Evolutionary conservation across 225 moss, liverwort and hornwort species (phyloP).

Genomic region (Lunularia cruciata): DNA sequence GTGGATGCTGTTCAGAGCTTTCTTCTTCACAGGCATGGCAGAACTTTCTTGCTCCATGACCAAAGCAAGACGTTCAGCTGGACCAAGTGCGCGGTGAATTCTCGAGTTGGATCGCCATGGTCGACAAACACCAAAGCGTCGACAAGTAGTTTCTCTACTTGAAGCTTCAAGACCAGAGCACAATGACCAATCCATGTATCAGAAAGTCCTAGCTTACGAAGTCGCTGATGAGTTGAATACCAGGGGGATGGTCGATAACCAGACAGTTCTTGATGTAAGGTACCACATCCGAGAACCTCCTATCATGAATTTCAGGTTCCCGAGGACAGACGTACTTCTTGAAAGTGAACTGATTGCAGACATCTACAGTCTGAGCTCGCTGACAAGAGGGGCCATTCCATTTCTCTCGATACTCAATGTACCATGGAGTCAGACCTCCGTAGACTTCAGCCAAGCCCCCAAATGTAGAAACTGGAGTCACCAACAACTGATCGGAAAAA

Average conservation of each 20-base stretch:
- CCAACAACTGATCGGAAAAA: constrained; percentile 46
- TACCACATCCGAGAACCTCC: constrained; percentile 36
- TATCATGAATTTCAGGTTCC: constrained; percentile 26
- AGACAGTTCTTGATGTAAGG: constrained; percentile 70
- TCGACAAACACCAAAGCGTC: too few relatives aligned
- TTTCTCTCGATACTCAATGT: constrained; percentile 53
- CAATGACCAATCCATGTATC: not conserved
- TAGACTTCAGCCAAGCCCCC: constrained; percentile 58
- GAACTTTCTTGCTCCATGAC: too few relatives aligned
- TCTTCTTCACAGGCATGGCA: too few relatives aligned
- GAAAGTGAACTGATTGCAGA: constrained; percentile 20
- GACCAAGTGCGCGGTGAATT: too few relatives aligned
- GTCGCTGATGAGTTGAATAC: constrained; percentile 36
- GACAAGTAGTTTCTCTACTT: not conserved
- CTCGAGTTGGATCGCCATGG: not conserved
- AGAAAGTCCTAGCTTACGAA: constrained; percentile 30
- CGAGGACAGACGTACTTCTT: constrained; percentile 27
- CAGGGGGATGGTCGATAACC: constrained; percentile 45
- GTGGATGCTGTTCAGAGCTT: too few relatives aligned
- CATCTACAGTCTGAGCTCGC: constrained; percentile 25
- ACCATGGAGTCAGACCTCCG: constrained; percentile 66
- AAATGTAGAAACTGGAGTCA: constrained; percentile 57
- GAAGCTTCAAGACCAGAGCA: not conserved
- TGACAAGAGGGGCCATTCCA: not conserved
- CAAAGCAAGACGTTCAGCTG: too few relatives aligned